Base-by-base conservation (phyloP, 371 early-diverging fungal genomes). In the Funneliformis caledonium region DNA sequence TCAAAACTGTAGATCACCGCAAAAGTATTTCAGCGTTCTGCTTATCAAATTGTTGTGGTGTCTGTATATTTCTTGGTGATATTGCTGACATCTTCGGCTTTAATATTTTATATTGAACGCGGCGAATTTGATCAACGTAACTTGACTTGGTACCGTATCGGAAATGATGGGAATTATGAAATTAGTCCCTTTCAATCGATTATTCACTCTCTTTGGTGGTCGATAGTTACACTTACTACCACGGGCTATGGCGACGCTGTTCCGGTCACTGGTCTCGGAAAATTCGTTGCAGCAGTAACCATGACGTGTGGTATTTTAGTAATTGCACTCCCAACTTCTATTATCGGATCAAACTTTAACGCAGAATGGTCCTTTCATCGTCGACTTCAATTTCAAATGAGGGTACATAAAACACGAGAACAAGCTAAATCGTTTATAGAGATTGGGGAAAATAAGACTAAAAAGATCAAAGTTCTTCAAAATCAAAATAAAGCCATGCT, bases 181-280 rank as follows among this genome's bases (percentile, higher is more conserved):
- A 56, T 60, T 67, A 88, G 88, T 31, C 88, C 88, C 37, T 88
- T 84, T 47, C 88, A 88, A 69, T 87, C 87, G 70, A 81, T 88
- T 1, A 82, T 86, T 26, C 84, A 84, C 67, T 82, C 52, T 16
- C 78, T 81, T 45, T 82, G 75, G 69, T 81, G 83, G 83, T 76
- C 83, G n/a, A 62, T 83, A 42, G 69, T 72, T 22, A 83, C 83
- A 11, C 22, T 83, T 9, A 83, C 83, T 22, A 83, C 83, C 5
- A 82, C 82, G 10, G 83, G 83, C 26, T 83, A 83, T 50, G 83
- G 83, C 68, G 83, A 83, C 59, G 61, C 42, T 5, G 73, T 79
- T 47, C 83, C 83, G 6, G 45, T 62, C 8, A 83, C 83, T 9
- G 50, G 14, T 14, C 16, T 14, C 4, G 83, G 83, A 9, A 83